Percentiles rank a stretch among this genome's conserved stretches.
Evolutionary conservation across 1,284 basidiomycete genomes (phyloP).

Genomic region (Gomphus sp.): DNA sequence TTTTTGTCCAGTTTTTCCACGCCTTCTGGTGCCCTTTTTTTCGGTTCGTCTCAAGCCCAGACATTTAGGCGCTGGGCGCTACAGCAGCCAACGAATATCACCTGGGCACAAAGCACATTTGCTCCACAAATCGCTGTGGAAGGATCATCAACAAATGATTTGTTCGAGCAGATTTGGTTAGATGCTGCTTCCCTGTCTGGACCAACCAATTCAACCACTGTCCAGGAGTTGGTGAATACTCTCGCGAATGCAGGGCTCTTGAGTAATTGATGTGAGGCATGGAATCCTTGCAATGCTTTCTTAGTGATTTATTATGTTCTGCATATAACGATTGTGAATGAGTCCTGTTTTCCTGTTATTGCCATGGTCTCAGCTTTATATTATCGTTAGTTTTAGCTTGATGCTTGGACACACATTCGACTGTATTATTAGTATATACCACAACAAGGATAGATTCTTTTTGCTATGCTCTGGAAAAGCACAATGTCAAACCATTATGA

Average conservation of each 20-base stretch:
- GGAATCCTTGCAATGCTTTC: background rate
- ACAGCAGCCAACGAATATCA: slow-evolving; percentile 26
- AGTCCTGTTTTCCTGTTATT: background rate
- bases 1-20: slow-evolving; percentile 45
- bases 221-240: background rate
- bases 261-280: background rate
- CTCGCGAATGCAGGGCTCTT: background rate
- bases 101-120: slow-evolving; percentile 45
- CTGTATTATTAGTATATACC: background rate
- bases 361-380: background rate
- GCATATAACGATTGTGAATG: background rate
- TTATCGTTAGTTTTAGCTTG: too few relatives aligned
- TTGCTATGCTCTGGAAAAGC: background rate
- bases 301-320: background rate
- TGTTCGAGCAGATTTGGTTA: slow-evolving; percentile 43
- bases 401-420: background rate
- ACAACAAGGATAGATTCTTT: background rate
- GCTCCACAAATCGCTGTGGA: slow-evolving; percentile 43
- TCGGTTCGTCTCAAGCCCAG: slow-evolving; percentile 42
- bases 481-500: background rate
- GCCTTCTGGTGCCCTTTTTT: slow-evolving; percentile 43
- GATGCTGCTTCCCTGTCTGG: slow-evolving; percentile 21
- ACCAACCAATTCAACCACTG: background rate
- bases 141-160: slow-evolving; percentile 29
- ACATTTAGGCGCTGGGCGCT: slow-evolving; percentile 48